Conservation (phyloP, 2,329 filamentous ascomycete genomes). For the Coniochaeta hoffmannii region DNA sequence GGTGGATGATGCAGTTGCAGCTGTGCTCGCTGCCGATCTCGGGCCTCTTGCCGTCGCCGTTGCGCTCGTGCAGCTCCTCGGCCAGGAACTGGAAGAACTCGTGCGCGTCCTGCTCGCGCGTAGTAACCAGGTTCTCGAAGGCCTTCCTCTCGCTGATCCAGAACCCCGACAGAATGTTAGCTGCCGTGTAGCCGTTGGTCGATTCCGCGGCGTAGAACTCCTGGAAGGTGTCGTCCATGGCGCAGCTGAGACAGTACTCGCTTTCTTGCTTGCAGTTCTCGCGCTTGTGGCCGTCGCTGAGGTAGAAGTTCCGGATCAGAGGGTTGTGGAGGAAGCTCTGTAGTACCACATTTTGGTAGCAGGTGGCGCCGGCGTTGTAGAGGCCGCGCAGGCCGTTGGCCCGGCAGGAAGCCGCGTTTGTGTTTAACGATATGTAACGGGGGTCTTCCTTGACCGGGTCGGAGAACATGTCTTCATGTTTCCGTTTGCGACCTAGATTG, state of each 20-base stretch:
- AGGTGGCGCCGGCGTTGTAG: conserved; percentile 97
- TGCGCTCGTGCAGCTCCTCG: conserved; percentile 81
- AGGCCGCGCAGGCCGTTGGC: conserved; percentile 85
- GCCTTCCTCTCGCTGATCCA: conserved; percentile 77
- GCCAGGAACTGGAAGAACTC: conserved; percentile 96
- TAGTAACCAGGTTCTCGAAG: conserved; percentile 73
- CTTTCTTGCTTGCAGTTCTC: conserved; percentile 55
- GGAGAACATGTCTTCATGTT: conserved; percentile 61
- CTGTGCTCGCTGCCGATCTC: conserved; percentile 52
- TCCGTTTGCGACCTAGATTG: conserved; percentile 60
- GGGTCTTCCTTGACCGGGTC: conserved; percentile 64
- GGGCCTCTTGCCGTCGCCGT: conserved; percentile 60
- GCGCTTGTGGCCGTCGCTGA: conserved; percentile 80
- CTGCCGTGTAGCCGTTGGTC: conserved; percentile 83
- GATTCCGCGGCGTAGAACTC: conserved; percentile 67
- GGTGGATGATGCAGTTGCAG: conserved; percentile 89
- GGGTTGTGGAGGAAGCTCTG: conserved; percentile 94
- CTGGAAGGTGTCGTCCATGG: conserved; percentile 68
- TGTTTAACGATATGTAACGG: conserved; percentile 70
- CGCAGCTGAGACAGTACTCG: conserved; percentile 58
- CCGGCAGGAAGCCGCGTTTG: conserved; percentile 71
- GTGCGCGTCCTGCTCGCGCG: conserved; percentile 93
- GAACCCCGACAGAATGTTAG: conserved; percentile 80
- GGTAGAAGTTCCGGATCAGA: conserved; percentile 82
- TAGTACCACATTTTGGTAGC: conserved; percentile 94